Conservation (phyloP, 1,139 yeast genomes). For the Pneumocystis sp. region DNA sequence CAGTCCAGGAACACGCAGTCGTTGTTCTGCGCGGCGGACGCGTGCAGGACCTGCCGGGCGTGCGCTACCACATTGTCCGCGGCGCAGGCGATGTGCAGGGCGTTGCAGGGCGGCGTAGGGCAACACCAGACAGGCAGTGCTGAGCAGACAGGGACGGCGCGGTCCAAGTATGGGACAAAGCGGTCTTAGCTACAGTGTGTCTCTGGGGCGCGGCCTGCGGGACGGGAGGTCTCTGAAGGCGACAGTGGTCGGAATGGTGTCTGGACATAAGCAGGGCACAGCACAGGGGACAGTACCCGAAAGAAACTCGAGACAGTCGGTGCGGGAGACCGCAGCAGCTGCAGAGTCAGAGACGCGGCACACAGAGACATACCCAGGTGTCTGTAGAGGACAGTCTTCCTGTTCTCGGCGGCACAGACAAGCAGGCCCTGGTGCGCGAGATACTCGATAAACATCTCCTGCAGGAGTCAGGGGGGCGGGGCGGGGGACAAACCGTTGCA, state of each 20-base stretch:
- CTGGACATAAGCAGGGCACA: no score
- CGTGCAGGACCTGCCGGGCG: conserved; percentile 97
- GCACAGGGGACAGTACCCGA: not conserved
- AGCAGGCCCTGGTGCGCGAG: not conserved
- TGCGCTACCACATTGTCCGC: conserved; percentile 81
- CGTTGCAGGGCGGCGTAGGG: conserved; percentile 79
- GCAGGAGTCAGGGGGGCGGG: no score
- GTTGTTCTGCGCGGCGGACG: conserved; percentile 95
- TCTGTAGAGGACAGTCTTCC: not conserved
- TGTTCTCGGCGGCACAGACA: not conserved
- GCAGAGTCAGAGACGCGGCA: not conserved
- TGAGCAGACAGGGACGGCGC: no score
- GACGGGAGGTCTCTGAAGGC: not conserved
- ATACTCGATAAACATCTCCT: not conserved
- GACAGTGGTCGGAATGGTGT: not conserved
- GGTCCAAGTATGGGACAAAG: not conserved
- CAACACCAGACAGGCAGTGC: conserved; percentile 20
- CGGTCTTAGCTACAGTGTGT: no score
- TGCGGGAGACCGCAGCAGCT: not conserved
- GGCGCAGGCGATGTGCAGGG: conserved; percentile 92
- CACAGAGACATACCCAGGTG: not conserved
- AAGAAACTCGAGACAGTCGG: not conserved
- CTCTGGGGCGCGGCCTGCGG: not conserved
- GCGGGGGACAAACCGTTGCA: not conserved
- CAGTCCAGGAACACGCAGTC: conserved; percentile 94